phyloP scores from a whole-genome alignment of 345 rosid genomes.

The Bruguiera sexangula region DNA sequence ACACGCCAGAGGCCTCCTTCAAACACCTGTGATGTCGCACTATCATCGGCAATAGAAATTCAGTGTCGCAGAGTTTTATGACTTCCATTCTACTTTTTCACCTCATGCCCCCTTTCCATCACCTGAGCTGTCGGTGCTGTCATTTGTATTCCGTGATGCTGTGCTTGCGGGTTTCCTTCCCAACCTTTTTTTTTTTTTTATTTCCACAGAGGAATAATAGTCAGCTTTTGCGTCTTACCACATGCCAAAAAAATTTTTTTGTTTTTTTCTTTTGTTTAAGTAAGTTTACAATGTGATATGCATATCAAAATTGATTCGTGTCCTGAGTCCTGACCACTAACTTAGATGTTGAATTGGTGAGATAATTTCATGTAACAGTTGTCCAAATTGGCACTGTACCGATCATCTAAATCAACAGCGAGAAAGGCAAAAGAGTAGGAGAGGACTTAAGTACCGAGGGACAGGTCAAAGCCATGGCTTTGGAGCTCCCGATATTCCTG shows the following conservation, averaged over 20 bases:
- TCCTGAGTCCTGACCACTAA: no score
- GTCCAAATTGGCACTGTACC: no score
- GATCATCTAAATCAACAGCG: not conserved
- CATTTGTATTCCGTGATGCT: not conserved
- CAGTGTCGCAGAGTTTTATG: no score
- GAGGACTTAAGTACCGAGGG: conserved; percentile 18
- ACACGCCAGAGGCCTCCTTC: no score
- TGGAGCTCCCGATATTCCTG: conserved; percentile 41
- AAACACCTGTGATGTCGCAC: no score
- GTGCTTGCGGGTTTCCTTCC: conserved; percentile 23
- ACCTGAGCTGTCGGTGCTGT: conserved; percentile 11
- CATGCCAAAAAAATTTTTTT: no score
- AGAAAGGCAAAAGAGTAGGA: not conserved
- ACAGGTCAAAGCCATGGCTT: conserved; percentile 36
- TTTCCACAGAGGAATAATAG: not conserved
- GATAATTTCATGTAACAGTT: no score
- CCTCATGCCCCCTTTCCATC: conserved; percentile 20
- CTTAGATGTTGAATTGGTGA: no score
- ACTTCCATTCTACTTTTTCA: not conserved
- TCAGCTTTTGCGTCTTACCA: not conserved
- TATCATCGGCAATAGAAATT: no score
- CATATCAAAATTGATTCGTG: no score
- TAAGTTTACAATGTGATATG: no score
- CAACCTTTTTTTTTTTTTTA: conserved; percentile 16
- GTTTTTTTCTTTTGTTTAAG: no score